Evolutionary conservation across 2,329 filamentous ascomycete genomes (phyloP), one percentile per base, ranked within the genome.

Genomic region (Scytalidium lignicola): DNA sequence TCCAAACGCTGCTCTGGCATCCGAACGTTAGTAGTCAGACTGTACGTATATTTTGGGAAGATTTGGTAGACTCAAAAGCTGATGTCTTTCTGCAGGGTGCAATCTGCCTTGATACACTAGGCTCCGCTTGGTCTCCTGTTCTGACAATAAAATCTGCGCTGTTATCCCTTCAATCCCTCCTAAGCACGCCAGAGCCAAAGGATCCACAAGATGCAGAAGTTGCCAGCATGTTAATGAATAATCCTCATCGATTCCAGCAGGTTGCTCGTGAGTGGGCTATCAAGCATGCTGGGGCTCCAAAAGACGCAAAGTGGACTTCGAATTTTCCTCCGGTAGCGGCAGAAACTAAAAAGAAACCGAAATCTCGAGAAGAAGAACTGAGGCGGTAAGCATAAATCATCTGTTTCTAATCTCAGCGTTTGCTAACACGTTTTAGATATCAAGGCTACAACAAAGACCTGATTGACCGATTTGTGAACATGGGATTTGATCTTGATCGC

Each of bases 131-230:
- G 93, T 96, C 92, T 5, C 93, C 93, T 0, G 91, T 99, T 20
- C 80, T 96, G 53, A 99, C 92, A 13, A 92, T 99, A 68, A 97
- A 96, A 72, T 95, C 90, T 18, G 90, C 92, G 32, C 81, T 99
- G 42, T 83, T 99, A 51, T 96, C 91, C 22, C 78, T 99, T 26
- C 91, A 96, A 67, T 92, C 91, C 58, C 82, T 99, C 17, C 87
- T 99, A 62, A 90, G 90, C 70, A 89, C 85, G 17, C 93, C 93
- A 3, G 95, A 99, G 67, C 92, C 93, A 0, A 95, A 92, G 61
- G 93, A 99, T 58, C 93, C 93, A 0, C 93, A 99, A 72, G 93
- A 99, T 63, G 91, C 91, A 37, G 90, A 96, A 67, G 93, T 97
- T 1, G 93, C 93, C 20, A 83, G 80, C 62, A 95, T 96, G 89